Percentiles rank a stretch among this genome's conserved stretches.
These are phyloP conservation scores for Nakazawaea holstii DNA, from an alignment of 805 yeast species.

Conservation along the genomic window DNA sequence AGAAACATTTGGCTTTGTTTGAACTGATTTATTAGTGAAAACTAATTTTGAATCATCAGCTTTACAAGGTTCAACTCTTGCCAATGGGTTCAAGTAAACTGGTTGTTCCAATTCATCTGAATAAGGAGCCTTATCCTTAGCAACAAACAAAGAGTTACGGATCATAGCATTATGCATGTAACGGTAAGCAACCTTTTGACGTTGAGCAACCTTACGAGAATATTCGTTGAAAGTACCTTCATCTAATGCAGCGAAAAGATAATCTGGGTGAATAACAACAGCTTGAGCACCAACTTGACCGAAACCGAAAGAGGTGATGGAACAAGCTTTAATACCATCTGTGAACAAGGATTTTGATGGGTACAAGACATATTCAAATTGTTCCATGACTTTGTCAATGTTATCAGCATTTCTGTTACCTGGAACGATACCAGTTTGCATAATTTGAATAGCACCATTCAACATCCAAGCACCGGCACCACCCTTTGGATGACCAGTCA, in stretches of 20 bases:
- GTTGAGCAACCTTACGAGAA: constrained; percentile 59
- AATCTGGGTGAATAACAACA: constrained; percentile 85
- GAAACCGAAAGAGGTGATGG: constrained; percentile 96
- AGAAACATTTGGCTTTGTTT: constrained; percentile 40
- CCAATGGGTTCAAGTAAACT: constrained; percentile 95
- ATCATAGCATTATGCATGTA: constrained; percentile 95
- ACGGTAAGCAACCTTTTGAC: constrained; percentile 88
- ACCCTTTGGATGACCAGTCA: constrained; percentile 99
- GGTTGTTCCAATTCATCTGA: constrained; percentile 78
- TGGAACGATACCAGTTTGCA: constrained; percentile 91
- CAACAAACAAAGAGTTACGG: constrained; percentile 84
- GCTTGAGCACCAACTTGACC: constrained; percentile 99
- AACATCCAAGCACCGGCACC: constrained; percentile 99
- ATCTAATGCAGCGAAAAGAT: constrained; percentile 79
- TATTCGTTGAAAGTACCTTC: constrained; percentile 68
- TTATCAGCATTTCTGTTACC: constrained; percentile 99
- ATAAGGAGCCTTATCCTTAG: constrained; percentile 93
- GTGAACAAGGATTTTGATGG: constrained; percentile 93
- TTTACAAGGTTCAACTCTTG: constrained; percentile 47
- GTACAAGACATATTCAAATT: constrained; percentile 83
- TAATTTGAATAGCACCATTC: constrained; percentile 94
- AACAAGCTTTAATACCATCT: constrained; percentile 95
- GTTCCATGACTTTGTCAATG: constrained; percentile 76
- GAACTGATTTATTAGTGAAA: constrained; percentile 47
- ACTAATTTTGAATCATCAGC: constrained; percentile 32